phyloP scores from a whole-genome alignment of 495 filamentous ascomycete genomes.

The Lindgomyces ingoldianus region DNA sequence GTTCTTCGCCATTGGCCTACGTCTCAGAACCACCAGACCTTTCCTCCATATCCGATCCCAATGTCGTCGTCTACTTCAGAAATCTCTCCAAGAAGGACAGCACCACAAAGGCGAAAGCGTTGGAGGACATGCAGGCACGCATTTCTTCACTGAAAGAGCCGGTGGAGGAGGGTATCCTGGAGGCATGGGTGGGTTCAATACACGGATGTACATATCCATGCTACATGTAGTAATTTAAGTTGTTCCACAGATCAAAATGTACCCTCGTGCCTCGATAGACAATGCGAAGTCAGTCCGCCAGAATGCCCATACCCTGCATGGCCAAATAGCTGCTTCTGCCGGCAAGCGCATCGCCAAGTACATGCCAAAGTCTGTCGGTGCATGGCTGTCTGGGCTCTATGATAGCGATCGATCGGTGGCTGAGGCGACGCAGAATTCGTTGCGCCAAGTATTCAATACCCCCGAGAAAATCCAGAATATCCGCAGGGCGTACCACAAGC shows the following conservation, averaged over 20 bases:
- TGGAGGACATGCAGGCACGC: conserved; percentile 78
- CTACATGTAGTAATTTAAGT: conserved; percentile 43
- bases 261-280: conserved; percentile 85
- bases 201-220: conserved; percentile 37
- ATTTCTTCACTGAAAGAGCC: conserved; percentile 57
- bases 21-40: conserved; percentile 83
- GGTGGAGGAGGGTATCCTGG: conserved; percentile 73
- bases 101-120: conserved; percentile 86
- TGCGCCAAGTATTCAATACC: conserved; percentile 71
- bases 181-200: conserved; percentile 75
- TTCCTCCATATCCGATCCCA: conserved; percentile 70
- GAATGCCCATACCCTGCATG: conserved; percentile 72
- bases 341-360: conserved; percentile 79
- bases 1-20: conserved; percentile 72
- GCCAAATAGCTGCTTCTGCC: conserved; percentile 66
- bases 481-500: conserved; percentile 71
- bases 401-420: conserved; percentile 77
- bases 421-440: conserved; percentile 70
- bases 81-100: conserved; percentile 90
- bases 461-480: conserved; percentile 74
- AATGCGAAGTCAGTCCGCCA: conserved; percentile 84
- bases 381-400: conserved; percentile 86
- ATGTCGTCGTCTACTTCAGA: conserved; percentile 85
- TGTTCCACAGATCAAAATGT: conserved; percentile 69
- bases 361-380: conserved; percentile 72